Base-by-base conservation (phyloP, 768 basidiomycete genomes). In the Pleurotus cornucopiae region DNA sequence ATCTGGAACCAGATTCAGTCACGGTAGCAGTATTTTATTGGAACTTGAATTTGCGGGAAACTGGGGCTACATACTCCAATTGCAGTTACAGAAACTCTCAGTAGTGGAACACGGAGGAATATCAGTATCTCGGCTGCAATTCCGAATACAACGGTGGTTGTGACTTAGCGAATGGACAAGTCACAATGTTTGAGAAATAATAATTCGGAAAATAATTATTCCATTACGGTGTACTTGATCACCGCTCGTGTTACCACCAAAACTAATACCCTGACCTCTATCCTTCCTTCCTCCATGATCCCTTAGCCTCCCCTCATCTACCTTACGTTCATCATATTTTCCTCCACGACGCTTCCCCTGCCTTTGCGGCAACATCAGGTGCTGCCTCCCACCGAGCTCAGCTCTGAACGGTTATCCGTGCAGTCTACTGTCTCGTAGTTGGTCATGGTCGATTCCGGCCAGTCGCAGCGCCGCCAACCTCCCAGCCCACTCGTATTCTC, bases 401-500 rank as follows among this genome's bases (percentile, higher is more conserved):
- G 54, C 59, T 38, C 49, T 40, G 21, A 44, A 48, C 41, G 37
- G 56, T 46, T 57, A 47, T 47, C 47, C 44, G 58, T 56, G 54
- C 54, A 53, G 58, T 45, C 56, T 55, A 34, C 56, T 55, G 49
- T 48, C 58, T 60, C 58, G 55, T 59, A 56, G 52, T 49, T 57
- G 63, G 30, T 60, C 66, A 84, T 84, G 82, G 76, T 81, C 58
- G 81, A 83, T 61, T 65, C 78, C 20, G 74, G 69, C 66, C 68
- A 34, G n/a, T 41, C 69, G 59, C 71, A 74, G 43, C 81, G 83
- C 63, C 78, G 82, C 54, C 80, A 79, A 65, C 84, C 83, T 43
- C 88, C 90, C n/a, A 88, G 86, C 63, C 89, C 89, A 59, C 88
- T 91, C 68, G 82, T 91, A 46, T 86, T 91, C 67, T 77, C 85